Conservation (phyloP, 2,329 filamentous ascomycete species). For the Alternaria novae-zelandiae region DNA sequence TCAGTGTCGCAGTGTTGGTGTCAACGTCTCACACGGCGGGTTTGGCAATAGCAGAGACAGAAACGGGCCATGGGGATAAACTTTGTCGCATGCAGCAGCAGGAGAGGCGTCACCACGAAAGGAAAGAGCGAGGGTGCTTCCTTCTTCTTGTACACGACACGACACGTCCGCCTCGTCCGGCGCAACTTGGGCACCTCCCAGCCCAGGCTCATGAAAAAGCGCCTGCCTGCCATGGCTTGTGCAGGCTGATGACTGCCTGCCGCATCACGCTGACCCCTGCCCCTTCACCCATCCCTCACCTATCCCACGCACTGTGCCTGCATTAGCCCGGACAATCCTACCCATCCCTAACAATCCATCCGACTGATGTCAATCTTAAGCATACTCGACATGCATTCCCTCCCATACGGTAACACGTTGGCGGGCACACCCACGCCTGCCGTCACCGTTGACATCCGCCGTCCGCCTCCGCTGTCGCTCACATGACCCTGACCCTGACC, state of each 20-base stretch:
- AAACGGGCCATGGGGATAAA: conserved; percentile 1
- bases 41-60: not conserved
- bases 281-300: not conserved
- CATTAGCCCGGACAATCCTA: not conserved
- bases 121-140: not conserved
- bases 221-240: not conserved
- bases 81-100: not conserved
- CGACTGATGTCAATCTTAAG: not conserved
- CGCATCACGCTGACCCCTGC: not conserved
- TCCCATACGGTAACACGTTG: not conserved
- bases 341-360: not conserved
- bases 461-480: not conserved
- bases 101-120: no score
- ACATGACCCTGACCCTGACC: not conserved
- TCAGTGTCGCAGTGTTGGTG: not conserved
- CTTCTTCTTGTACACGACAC: conserved; percentile 19
- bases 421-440: not conserved
- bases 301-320: not conserved
- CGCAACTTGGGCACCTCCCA: conserved; percentile 2
- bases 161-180: conserved; percentile 1
- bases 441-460: not conserved
- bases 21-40: conserved; percentile 7
- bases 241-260: not conserved
- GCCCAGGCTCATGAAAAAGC: not conserved
- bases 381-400: not conserved